phyloP scores from a whole-genome alignment of 179 eudicot species.

The Silene coronaria region DNA sequence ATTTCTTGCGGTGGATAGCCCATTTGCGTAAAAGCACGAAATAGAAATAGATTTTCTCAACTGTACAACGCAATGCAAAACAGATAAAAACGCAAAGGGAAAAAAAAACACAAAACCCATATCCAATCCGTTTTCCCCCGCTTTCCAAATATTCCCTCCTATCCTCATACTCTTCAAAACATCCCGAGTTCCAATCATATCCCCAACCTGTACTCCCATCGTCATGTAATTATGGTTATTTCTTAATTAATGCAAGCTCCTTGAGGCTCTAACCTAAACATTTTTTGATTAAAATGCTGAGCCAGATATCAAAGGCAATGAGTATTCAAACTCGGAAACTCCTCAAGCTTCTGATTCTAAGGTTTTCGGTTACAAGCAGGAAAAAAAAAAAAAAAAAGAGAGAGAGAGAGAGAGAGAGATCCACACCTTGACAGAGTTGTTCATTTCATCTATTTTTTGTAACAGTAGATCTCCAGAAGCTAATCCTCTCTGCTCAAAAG shows the following conservation, averaged over 20 bases:
- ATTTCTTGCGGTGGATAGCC: background rate
- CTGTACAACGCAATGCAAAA: too few species aligned
- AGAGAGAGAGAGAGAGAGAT: background rate
- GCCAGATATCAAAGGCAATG: background rate
- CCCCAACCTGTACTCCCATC: too few species aligned
- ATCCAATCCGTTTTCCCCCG: too few species aligned
- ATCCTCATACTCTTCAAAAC: too few species aligned
- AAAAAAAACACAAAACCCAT: too few species aligned
- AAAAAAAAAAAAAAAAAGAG: background rate
- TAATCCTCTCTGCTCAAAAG: conserved; percentile 39
- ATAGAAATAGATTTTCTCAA: background rate
- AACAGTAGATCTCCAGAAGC: conserved; percentile 50
- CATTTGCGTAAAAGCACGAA: background rate
- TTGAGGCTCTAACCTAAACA: background rate
- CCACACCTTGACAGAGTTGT: conserved; percentile 72
- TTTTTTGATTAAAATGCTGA: background rate
- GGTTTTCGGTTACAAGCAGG: background rate
- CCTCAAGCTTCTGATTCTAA: background rate
- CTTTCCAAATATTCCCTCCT: too few species aligned
- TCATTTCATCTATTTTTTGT: conserved; percentile 64
- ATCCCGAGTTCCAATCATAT: too few species aligned
- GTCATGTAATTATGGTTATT: too few species aligned
- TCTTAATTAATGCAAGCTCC: background rate
- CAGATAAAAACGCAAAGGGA: too few species aligned
- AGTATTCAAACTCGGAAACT: background rate